These are phyloP conservation scores for Ogataea nakhonphanomensis DNA, from an alignment of 805 yeast species.

Conservation along the genomic window DNA sequence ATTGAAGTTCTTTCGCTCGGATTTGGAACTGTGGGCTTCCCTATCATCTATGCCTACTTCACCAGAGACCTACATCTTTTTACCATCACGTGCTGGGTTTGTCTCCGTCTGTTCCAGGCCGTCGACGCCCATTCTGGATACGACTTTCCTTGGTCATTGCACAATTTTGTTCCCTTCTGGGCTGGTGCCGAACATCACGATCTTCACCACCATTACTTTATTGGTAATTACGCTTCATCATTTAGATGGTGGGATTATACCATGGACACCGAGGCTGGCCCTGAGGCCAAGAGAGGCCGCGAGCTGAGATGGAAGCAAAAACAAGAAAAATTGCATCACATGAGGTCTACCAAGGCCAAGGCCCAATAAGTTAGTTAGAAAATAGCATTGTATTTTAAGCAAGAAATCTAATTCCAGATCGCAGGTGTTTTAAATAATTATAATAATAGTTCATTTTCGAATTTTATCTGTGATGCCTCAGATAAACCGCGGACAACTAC, in stretches of 20 bases:
- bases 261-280: constrained; percentile 55
- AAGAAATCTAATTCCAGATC: too few species aligned
- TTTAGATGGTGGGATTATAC: constrained; percentile 57
- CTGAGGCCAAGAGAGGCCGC: constrained; percentile 46
- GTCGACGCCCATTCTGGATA: constrained; percentile 62
- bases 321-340: constrained; percentile 36
- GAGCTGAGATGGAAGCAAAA: constrained; percentile 40
- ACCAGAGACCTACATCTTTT: constrained; percentile 49
- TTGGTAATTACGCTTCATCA: constrained; percentile 55
- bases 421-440: too few species aligned
- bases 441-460: background rate
- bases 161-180: constrained; percentile 57
- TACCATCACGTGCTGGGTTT: constrained; percentile 52
- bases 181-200: constrained; percentile 66
- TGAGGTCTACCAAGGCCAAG: constrained; percentile 10
- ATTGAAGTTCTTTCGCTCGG: constrained; percentile 55
- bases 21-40: constrained; percentile 59
- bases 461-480: constrained; percentile 12
- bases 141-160: constrained; percentile 60
- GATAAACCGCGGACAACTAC: constrained; percentile 28
- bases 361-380: background rate
- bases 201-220: constrained; percentile 56
- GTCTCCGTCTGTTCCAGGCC: constrained; percentile 52
- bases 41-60: constrained; percentile 49
- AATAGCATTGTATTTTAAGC: too few species aligned